phyloP scores from a whole-genome alignment of 805 yeast species.

The Yamadazyma olivae region DNA sequence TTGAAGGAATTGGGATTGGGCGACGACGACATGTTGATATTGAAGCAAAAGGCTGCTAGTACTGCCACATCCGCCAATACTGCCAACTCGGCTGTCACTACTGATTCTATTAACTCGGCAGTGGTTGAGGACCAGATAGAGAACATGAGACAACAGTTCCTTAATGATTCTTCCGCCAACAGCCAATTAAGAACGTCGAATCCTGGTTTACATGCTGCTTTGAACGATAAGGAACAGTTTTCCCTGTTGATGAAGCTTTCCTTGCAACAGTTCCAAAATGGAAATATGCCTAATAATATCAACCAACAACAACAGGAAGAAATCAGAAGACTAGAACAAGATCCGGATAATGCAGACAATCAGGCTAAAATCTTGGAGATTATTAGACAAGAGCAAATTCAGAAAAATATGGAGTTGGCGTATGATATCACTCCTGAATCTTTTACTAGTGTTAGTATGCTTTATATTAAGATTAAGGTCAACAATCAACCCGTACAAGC shows the following conservation, averaged over 20 bases:
- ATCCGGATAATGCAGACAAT: constrained; percentile 70
- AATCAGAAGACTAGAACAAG: constrained; percentile 48
- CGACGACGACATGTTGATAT: constrained; percentile 60
- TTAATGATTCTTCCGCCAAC: constrained; percentile 38
- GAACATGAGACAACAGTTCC: constrained; percentile 45
- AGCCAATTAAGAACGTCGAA: constrained; percentile 32
- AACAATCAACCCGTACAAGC: constrained; percentile 85
- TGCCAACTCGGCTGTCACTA: constrained; percentile 1
- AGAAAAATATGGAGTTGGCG: constrained; percentile 77
- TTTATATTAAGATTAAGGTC: constrained; percentile 72
- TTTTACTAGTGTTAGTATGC: constrained; percentile 79
- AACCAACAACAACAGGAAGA: constrained; percentile 44
- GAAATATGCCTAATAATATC: constrained; percentile 2
- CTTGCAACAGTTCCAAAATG: constrained; percentile 26
- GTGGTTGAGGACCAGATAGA: constrained; percentile 38
- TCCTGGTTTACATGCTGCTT: constrained; percentile 46
- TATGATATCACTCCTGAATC: constrained; percentile 87
- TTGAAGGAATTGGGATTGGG: constrained; percentile 46
- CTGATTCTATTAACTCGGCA: constrained; percentile 2
- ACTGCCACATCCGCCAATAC: constrained; percentile 3
- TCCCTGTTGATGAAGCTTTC: constrained; percentile 34
- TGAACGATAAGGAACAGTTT: constrained; percentile 50
- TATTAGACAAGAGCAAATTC: constrained; percentile 68
- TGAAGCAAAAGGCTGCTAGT: constrained; percentile 22
- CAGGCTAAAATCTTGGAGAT: constrained; percentile 64